These are phyloP conservation scores for Sphaerostilbella broomeana DNA, from an alignment of 2,329 filamentous ascomycete genomes.

Conservation along the genomic window DNA sequence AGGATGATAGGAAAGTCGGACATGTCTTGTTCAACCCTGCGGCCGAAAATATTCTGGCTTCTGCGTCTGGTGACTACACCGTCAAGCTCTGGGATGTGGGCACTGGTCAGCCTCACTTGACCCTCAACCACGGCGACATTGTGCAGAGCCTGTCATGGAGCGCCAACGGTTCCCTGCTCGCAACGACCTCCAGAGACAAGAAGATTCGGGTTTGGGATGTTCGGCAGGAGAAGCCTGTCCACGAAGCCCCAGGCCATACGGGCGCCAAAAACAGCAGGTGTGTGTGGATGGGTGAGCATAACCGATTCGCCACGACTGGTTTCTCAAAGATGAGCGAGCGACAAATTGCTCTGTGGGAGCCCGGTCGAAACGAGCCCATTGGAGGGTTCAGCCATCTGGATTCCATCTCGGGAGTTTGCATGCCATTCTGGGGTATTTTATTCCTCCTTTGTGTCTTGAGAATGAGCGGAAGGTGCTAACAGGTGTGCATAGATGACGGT, in stretches of 20 bases:
- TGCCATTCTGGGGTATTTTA: slow-evolving; percentile 90
- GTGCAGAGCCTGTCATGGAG: slow-evolving; percentile 96
- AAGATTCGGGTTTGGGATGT: slow-evolving; percentile 97
- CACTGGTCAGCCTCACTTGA: slow-evolving; percentile 65
- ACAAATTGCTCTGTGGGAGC: slow-evolving; percentile 92
- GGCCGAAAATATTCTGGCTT: slow-evolving; percentile 91
- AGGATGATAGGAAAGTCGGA: slow-evolving; percentile 79
- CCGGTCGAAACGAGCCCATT: slow-evolving; percentile 76
- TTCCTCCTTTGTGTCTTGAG: neutral
- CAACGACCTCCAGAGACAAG: slow-evolving; percentile 95
- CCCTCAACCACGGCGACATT: slow-evolving; percentile 81
- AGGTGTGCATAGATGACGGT: slow-evolving; percentile 60
- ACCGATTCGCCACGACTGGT: slow-evolving; percentile 90
- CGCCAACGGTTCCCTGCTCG: slow-evolving; percentile 76
- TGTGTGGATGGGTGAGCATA: slow-evolving; percentile 96
- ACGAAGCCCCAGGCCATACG: slow-evolving; percentile 77
- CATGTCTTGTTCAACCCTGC: slow-evolving; percentile 97
- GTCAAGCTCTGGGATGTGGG: slow-evolving; percentile 95
- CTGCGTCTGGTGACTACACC: slow-evolving; percentile 88
- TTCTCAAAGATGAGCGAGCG: slow-evolving; percentile 99
- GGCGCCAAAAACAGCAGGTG: slow-evolving; percentile 96
- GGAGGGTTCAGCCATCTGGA: slow-evolving; percentile 87
- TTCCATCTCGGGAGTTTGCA: slow-evolving; percentile 94
- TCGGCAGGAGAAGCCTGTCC: slow-evolving; percentile 79
- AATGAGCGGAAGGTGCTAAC: slow-evolving; percentile 17